phyloP scores from a whole-genome alignment of 805 yeast species.

The Yamadazyma akitaensis region DNA sequence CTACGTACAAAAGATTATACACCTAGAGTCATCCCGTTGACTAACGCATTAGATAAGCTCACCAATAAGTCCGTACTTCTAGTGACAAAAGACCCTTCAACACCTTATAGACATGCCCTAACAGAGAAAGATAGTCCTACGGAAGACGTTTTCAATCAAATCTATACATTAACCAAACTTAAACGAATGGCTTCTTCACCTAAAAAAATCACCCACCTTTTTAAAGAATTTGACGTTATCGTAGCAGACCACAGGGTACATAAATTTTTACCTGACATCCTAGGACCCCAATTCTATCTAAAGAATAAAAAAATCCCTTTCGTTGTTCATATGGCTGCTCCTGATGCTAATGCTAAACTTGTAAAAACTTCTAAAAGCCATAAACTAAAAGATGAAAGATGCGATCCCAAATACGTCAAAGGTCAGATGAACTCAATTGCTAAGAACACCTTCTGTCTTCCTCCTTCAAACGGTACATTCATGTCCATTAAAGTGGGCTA shows the following conservation, averaged over 20 bases:
- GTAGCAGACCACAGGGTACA: constrained; percentile 69
- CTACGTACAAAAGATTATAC: constrained; percentile 34
- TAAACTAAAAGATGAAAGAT: constrained; percentile 52
- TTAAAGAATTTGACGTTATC: constrained; percentile 61
- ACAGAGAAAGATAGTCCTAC: constrained; percentile 51
- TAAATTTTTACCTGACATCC: constrained; percentile 52
- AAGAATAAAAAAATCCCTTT: constrained; percentile 66
- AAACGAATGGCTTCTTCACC: constrained; percentile 44
- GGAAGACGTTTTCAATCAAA: constrained; percentile 57
- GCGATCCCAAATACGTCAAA: constrained; percentile 63
- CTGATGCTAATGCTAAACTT: constrained; percentile 34
- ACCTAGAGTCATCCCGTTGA: constrained; percentile 49
- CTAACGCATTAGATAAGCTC: constrained; percentile 47
- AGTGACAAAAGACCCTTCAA: constrained; percentile 72
- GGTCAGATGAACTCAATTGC: constrained; percentile 64
- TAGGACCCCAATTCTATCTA: constrained; percentile 60
- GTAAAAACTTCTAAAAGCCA: constrained; percentile 27
- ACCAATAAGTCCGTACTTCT: constrained; percentile 53
- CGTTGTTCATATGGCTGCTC: constrained; percentile 57
- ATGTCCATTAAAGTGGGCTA: constrained; percentile 60
- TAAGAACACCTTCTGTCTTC: constrained; percentile 54
- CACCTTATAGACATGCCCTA: constrained; percentile 49
- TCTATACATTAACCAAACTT: constrained; percentile 57
- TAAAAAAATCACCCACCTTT: constrained; percentile 45
- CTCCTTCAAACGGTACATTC: constrained; percentile 62